These are phyloP conservation scores for Globisporangium spiculum DNA, from an alignment of 352 stramenopile genomes.

Conservation along the genomic window DNA sequence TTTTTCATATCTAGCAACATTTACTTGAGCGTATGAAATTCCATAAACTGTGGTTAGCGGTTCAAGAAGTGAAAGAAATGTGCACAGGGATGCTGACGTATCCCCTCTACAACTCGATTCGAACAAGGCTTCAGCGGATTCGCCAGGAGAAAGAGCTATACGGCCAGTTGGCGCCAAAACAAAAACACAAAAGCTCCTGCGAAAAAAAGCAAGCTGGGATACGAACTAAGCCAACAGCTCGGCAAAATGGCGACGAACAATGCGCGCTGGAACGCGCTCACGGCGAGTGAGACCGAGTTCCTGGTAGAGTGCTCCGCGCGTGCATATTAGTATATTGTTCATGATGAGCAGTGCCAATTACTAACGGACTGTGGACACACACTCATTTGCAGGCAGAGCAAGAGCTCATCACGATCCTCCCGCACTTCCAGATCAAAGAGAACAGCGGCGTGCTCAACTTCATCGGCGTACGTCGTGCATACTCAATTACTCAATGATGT, in stretches of 20 bases:
- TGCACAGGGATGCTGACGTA: too few species aligned
- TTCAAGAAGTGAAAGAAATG: neutral
- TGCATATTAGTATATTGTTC: too few species aligned
- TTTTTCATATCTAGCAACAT: too few species aligned
- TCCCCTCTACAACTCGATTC: neutral
- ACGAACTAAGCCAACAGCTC: neutral
- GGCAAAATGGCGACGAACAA: constrained; percentile 11
- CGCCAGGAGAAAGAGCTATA: constrained; percentile 12
- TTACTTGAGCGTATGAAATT: neutral
- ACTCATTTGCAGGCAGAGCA: constrained; percentile 60
- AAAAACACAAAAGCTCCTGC: neutral
- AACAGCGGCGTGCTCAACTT: constrained; percentile 80
- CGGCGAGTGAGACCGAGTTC: constrained; percentile 80
- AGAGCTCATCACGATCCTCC: constrained; percentile 83
- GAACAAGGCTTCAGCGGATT: neutral
- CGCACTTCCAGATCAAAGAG: constrained; percentile 80
- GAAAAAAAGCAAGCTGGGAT: neutral
- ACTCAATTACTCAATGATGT: too few species aligned
- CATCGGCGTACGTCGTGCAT: constrained; percentile 43
- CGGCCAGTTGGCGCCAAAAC: constrained; percentile 12
- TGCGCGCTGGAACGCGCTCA: constrained; percentile 24
- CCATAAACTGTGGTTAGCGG: neutral
- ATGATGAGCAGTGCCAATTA: neutral
- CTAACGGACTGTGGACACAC: neutral
- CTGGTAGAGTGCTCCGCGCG: constrained; percentile 31